A percentile compares a stretch with the other conserved stretches of the same genome.
Conservation (phyloP, 1,284 basidiomycete species). For the Amylostereum chailletii region DNA sequence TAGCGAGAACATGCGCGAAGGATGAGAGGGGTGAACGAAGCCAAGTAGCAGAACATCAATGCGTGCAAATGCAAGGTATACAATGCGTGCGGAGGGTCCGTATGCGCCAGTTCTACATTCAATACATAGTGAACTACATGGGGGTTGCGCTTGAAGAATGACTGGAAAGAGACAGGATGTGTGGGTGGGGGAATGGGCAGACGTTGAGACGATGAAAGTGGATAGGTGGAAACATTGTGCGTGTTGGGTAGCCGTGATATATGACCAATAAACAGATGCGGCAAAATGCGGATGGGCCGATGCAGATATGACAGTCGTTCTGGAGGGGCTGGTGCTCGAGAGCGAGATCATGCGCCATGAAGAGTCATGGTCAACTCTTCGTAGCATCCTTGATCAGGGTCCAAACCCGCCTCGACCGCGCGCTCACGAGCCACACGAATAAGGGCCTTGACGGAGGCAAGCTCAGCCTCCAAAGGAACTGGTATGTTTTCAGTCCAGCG, state of each 20-base stretch:
- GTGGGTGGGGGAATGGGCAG: too few relatives aligned
- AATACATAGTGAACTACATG: too few relatives aligned
- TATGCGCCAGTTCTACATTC: too few relatives aligned
- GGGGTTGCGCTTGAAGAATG: too few relatives aligned
- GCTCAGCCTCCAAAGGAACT: slow-evolving; percentile 42
- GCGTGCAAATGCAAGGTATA: too few relatives aligned
- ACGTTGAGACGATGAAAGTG: too few relatives aligned
- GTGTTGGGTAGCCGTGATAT: too few relatives aligned
- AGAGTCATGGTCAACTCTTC: slow-evolving; percentile 1
- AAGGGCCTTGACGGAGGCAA: slow-evolving; percentile 44
- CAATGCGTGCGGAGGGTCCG: too few relatives aligned
- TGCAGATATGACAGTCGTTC: slow-evolving; percentile 6
- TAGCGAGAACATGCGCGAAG: neutral
- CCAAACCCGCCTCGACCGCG: slow-evolving; percentile 12
- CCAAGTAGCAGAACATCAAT: slow-evolving; percentile 3
- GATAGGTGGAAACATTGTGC: too few relatives aligned
- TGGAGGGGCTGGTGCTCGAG: slow-evolving; percentile 1
- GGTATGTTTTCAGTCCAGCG: slow-evolving; percentile 48
- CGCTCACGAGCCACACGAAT: slow-evolving; percentile 30
- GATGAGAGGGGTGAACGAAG: slow-evolving; percentile 1
- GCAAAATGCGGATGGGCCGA: slow-evolving; percentile 5
- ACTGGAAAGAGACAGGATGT: too few relatives aligned
- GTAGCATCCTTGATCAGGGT: slow-evolving; percentile 5
- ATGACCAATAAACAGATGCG: slow-evolving; percentile 12
- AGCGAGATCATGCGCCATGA: neutral